Base-by-base conservation (phyloP, 352 stramenopile species). In the Globisporangium rhizosaccharum region DNA sequence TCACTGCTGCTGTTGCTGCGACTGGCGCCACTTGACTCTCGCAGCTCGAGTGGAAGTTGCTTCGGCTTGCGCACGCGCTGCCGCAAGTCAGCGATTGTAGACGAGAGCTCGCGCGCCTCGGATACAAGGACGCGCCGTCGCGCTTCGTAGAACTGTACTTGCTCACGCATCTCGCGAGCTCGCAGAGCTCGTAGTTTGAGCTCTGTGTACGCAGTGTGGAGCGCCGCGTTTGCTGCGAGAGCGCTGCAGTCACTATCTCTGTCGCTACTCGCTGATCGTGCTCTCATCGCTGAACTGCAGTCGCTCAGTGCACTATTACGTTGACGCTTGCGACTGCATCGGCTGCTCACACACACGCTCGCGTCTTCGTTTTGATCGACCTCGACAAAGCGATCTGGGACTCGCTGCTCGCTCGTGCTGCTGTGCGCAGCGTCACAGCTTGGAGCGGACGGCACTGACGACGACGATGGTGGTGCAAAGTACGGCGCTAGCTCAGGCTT, bases 51-150 rank as follows among this genome's bases (percentile, higher is more conserved):
- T 39, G 10, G 1, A 39, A 12, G 6, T 1, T 39, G 33, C 33
- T 39, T 8, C 10, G 2, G 26, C 33, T 51, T 26, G 0, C 36
- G 18, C 46, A 47, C 2, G 2, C 47, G 48, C n/a, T 49, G 41
- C 39, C 44, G 57, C 0, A 57, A 26, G 8, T 57, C 57, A 9
- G 15, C 28, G 28, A 63, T 51, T 26, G 50, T 14, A 33, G n/a
- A 30, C 28, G 49, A 56, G 20, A 63, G 49, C 51, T 57, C 49
- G 50, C 57, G 39, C 39, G 53, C 36, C 7, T 57, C 57, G n/a
- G 30, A 26, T 15, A 57, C 8, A 1, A 63, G 39, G 2, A 39
- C 18, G 0, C 39, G 39, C 2, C 57, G 57, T 8, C 39, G 39
- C 20, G 44, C 57, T 3, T 62, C 57, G 15, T 26, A 46, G 14